Conservation (phyloP, 345 rosid genomes). For the Acer negundo region DNA sequence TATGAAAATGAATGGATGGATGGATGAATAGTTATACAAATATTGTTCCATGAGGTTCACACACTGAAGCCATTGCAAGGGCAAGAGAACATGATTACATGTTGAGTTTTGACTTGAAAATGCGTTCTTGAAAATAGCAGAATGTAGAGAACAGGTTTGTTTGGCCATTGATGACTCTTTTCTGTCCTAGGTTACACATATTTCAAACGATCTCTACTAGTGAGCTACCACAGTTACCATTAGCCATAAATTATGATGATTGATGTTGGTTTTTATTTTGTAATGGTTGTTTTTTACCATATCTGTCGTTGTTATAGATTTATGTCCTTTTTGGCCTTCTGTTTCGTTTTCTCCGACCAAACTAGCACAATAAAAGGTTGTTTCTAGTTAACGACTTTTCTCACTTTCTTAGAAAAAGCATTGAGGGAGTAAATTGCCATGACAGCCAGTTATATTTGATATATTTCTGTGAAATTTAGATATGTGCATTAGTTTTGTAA, state of each 20-base stretch:
- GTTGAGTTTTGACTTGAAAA: background rate
- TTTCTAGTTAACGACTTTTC: background rate
- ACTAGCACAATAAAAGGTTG: background rate
- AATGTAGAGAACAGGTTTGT: background rate
- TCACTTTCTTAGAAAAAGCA: background rate
- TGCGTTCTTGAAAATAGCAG: no score
- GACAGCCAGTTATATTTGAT: background rate
- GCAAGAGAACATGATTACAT: background rate
- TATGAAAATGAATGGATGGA: background rate
- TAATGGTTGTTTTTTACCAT: background rate
- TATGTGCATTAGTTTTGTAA: background rate
- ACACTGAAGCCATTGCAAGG: background rate
- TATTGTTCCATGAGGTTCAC: background rate
- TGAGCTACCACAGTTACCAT: background rate
- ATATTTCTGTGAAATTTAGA: background rate
- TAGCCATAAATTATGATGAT: background rate
- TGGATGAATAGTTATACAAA: background rate
- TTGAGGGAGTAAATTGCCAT: background rate
- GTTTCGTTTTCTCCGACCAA: background rate
- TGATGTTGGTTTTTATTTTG: background rate
- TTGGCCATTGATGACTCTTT: background rate
- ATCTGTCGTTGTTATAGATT: background rate
- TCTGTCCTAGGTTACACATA: background rate
- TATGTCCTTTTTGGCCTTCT: no score
- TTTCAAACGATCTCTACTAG: background rate